Conservation (phyloP, 2,329 filamentous ascomycete genomes). For the Penicillium aurantiogriseum region DNA sequence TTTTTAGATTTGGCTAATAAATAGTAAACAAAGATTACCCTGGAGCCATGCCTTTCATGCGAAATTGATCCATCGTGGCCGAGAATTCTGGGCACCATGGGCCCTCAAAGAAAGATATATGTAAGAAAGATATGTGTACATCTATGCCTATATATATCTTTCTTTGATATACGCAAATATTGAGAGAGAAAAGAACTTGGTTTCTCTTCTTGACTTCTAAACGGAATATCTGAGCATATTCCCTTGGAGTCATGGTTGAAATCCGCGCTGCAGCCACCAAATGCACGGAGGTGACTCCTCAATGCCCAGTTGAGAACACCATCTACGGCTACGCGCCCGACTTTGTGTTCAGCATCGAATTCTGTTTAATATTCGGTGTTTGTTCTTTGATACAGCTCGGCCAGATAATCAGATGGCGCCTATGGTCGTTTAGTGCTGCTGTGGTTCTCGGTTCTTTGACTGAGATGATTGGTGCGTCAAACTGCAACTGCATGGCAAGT, state of each 20-base stretch:
- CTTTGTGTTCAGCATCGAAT: neutral
- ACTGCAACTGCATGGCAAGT: neutral
- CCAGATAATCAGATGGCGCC: neutral
- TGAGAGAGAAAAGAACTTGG: too few relatives aligned
- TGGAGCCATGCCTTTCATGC: neutral
- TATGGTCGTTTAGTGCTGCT: neutral
- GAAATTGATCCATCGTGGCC: neutral
- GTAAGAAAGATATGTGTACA: neutral
- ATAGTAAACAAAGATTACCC: neutral
- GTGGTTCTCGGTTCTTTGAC: neutral
- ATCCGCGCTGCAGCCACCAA: neutral
- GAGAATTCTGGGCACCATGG: neutral
- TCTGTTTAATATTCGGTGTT: neutral
- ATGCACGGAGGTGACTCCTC: neutral
- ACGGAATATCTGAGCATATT: neutral
- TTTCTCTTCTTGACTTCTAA: neutral
- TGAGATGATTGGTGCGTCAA: neutral
- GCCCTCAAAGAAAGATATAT: neutral
- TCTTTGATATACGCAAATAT: neutral
- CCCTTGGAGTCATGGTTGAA: neutral
- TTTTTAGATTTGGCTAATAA: neutral
- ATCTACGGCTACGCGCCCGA: neutral
- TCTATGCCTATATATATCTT: neutral
- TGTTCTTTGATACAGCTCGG: neutral
- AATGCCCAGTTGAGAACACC: neutral